Evolutionary conservation across 345 rosid species (phyloP).

Genomic region (Hevea brasiliensis): DNA sequence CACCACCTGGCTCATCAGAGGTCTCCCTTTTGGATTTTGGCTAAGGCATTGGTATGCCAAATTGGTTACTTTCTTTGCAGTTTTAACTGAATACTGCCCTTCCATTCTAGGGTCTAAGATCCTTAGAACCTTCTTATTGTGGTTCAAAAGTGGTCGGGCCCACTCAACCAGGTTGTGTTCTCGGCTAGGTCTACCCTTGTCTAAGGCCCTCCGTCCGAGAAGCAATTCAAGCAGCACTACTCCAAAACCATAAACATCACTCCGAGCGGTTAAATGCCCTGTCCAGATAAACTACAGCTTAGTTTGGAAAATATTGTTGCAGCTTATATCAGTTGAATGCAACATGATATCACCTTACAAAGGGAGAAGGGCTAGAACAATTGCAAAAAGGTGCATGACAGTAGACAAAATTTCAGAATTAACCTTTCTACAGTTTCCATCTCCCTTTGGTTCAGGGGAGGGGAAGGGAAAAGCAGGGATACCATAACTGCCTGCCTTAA

Average conservation of each 20-base stretch:
- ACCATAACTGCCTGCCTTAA: too few species aligned
- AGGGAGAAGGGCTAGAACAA: too few species aligned
- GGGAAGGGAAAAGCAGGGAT: too few species aligned
- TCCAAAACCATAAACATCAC: conserved; percentile 96
- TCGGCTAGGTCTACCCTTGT: conserved; percentile 82
- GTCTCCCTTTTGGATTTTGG: conserved; percentile 90
- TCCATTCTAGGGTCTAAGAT: conserved; percentile 91
- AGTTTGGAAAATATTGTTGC: too few species aligned
- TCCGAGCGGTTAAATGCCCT: conserved; percentile 95
- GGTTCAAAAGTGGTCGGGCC: conserved; percentile 86
- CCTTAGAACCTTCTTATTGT: conserved; percentile 80
- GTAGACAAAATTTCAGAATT: too few species aligned
- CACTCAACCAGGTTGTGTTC: conserved; percentile 95
- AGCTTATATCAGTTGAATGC: too few species aligned
- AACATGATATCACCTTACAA: too few species aligned
- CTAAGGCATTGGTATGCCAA: conserved; percentile 88
- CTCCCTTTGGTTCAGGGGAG: too few species aligned
- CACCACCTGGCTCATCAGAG: conserved; percentile 80
- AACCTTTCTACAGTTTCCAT: too few species aligned
- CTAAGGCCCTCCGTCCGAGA: conserved; percentile 91
- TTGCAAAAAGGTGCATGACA: too few species aligned
- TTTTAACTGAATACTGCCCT: conserved; percentile 65
- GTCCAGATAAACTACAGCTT: conserved; percentile 15
- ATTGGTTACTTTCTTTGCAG: conserved; percentile 69
- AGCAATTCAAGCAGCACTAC: conserved; percentile 95